These are phyloP conservation scores for Cryptococcus neoformans DNA, from an alignment of 1,284 basidiomycete genomes.

Conservation along the genomic window DNA sequence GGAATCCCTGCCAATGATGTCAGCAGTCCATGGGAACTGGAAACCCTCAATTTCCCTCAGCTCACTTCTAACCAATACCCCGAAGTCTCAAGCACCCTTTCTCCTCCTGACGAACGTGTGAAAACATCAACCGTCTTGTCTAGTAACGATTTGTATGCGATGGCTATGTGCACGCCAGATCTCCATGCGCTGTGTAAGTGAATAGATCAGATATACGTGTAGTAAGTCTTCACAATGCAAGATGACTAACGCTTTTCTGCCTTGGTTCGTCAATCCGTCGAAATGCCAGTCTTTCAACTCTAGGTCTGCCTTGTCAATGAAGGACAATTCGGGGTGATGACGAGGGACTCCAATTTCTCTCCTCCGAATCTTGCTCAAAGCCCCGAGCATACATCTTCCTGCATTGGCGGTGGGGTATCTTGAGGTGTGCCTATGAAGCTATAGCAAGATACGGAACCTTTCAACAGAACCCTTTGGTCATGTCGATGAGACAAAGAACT, in stretches of 20 bases:
- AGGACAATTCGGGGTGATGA: conserved; percentile 55
- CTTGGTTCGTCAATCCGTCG: conserved; percentile 64
- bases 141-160: conserved; percentile 41
- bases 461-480: not conserved
- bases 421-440: conserved; percentile 84
- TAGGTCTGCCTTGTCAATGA: conserved; percentile 62
- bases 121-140: conserved; percentile 57
- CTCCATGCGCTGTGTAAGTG: conserved; percentile 27
- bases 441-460: not conserved
- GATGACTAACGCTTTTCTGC: conserved; percentile 64
- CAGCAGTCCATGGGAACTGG: not conserved
- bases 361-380: conserved; percentile 49
- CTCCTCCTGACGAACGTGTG: conserved; percentile 60
- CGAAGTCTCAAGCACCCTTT: conserved; percentile 65
- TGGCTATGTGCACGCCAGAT: conserved; percentile 24
- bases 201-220: not conserved
- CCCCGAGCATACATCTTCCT: conserved; percentile 52
- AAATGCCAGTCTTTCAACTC: conserved; percentile 54
- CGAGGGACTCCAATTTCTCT: conserved; percentile 38
- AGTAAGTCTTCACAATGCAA: too few relatives aligned
- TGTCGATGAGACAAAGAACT: conserved; percentile 6
- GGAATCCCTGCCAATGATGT: conserved; percentile 19
- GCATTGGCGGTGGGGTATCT: conserved; percentile 67
- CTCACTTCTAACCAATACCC: conserved; percentile 66
- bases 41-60: not conserved